Conservation (phyloP, 2,329 filamentous ascomycete species). For the Exserohilum turcica region DNA sequence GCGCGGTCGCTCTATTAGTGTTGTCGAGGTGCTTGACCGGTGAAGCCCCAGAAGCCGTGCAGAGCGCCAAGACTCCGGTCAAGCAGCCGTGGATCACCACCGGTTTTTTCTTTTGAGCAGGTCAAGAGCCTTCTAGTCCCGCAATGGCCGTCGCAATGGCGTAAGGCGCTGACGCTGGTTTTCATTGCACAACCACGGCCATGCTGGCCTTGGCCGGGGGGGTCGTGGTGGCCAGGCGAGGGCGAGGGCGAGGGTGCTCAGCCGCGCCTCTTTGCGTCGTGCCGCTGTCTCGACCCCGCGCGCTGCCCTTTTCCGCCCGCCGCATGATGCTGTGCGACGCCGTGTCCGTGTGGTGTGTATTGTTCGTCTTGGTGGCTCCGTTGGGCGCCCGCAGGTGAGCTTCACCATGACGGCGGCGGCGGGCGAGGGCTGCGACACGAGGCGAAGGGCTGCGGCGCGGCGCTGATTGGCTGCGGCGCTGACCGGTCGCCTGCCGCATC, state of each 20-base stretch:
- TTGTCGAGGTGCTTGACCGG: constrained; percentile 17
- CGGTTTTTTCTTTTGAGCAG: background rate
- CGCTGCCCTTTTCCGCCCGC: constrained; percentile 1
- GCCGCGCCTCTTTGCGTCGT: background rate
- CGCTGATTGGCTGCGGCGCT: constrained; percentile 17
- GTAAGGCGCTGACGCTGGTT: background rate
- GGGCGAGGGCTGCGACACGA: too few species aligned
- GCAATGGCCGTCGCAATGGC: background rate
- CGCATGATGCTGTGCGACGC: constrained; percentile 6
- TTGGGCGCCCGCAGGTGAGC: constrained; percentile 6
- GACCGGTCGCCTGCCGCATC: constrained; percentile 13
- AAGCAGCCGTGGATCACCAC: constrained; percentile 5
- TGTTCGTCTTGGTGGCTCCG: constrained; percentile 4
- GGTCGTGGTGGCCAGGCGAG: background rate
- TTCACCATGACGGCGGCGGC: too few species aligned
- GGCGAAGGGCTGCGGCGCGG: too few species aligned
- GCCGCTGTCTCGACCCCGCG: constrained; percentile 4
- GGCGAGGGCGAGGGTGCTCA: background rate
- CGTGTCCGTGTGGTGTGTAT: constrained; percentile 5
- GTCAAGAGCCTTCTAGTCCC: background rate
- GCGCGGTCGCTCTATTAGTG: constrained; percentile 19
- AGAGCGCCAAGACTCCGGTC: constrained; percentile 16
- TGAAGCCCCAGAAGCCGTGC: constrained; percentile 14
- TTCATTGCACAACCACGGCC: background rate
- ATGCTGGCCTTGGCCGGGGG: background rate